phyloP scores from a whole-genome alignment of 192 early-diverging fungal species.

The Backusella liffmaniae region DNA sequence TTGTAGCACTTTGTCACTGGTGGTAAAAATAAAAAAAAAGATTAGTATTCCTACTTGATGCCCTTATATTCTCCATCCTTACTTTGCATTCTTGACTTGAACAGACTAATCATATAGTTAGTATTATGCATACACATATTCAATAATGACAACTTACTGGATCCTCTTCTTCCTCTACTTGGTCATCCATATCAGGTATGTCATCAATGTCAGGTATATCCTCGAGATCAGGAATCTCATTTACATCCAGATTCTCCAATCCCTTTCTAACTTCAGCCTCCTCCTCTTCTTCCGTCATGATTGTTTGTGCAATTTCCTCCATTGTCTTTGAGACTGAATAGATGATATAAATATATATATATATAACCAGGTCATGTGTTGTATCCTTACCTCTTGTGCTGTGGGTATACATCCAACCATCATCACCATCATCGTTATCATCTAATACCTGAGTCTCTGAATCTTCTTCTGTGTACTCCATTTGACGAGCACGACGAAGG shows the following conservation, averaged over 20 bases:
- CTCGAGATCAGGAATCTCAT: slow-evolving; percentile 43
- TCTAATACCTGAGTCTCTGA: slow-evolving; percentile 56
- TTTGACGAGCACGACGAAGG: slow-evolving; percentile 77
- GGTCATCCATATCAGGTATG: slow-evolving; percentile 82
- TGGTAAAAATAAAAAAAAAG: background rate
- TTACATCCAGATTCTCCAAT: slow-evolving; percentile 24
- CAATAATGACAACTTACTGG: slow-evolving; percentile 46
- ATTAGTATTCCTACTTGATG: background rate
- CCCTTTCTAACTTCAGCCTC: slow-evolving; percentile 16
- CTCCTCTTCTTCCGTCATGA: slow-evolving; percentile 50
- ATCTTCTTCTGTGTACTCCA: slow-evolving; percentile 70
- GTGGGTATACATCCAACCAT: slow-evolving; percentile 87
- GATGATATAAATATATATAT: background rate
- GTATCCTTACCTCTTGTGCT: slow-evolving; percentile 48
- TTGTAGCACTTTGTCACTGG: slow-evolving; percentile 78
- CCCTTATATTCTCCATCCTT: background rate
- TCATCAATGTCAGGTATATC: slow-evolving; percentile 88
- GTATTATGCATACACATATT: background rate
- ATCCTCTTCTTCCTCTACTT: slow-evolving; percentile 76
- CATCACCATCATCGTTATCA: slow-evolving; percentile 64
- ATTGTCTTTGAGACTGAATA: slow-evolving; percentile 37
- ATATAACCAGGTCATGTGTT: background rate
- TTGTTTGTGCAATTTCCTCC: slow-evolving; percentile 63
- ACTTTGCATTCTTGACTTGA: slow-evolving; percentile 13
- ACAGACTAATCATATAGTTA: slow-evolving; percentile 6